Conservation (phyloP, 164 flowering plant species). For the Dillenia suffruticosa region DNA sequence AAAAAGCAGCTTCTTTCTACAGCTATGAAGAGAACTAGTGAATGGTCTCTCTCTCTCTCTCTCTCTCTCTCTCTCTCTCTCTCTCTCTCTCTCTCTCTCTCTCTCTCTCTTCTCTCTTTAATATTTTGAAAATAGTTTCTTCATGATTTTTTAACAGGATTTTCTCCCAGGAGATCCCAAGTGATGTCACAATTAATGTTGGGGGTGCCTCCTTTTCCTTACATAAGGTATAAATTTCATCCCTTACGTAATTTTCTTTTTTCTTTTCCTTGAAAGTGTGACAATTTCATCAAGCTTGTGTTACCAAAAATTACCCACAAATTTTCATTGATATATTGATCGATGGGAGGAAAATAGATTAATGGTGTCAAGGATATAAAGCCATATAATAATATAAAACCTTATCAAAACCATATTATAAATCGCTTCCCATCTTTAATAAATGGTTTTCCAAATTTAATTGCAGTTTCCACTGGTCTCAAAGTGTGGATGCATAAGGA, state of each 20-base stretch:
- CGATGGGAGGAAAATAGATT: too few relatives aligned
- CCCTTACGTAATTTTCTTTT: background rate
- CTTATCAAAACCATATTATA: too few relatives aligned
- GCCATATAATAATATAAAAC: too few relatives aligned
- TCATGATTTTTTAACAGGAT: conserved; percentile 57
- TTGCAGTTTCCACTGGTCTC: conserved; percentile 90
- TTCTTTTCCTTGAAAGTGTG: background rate
- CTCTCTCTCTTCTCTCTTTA: too few relatives aligned
- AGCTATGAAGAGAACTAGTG: conserved; percentile 86
- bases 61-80: conserved; percentile 4
- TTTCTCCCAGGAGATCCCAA: conserved; percentile 87
- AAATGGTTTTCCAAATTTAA: background rate
- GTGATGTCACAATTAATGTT: conserved; percentile 64
- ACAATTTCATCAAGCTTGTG: background rate
- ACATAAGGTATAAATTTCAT: conserved; percentile 60
- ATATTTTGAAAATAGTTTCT: conserved; percentile 6
- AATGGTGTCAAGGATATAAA: too few relatives aligned
- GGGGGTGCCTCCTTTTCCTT: conserved; percentile 74
- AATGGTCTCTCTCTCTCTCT: conserved; percentile 46
- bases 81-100: background rate
- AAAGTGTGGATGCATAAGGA: conserved; percentile 79
- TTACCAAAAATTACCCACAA: background rate
- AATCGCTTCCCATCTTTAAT: too few relatives aligned
- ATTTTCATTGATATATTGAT: too few relatives aligned
- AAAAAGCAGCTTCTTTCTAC: conserved; percentile 61